Evolutionary conservation across 129 eudicot species (phyloP).

Genomic region (Lactuca saligna): DNA sequence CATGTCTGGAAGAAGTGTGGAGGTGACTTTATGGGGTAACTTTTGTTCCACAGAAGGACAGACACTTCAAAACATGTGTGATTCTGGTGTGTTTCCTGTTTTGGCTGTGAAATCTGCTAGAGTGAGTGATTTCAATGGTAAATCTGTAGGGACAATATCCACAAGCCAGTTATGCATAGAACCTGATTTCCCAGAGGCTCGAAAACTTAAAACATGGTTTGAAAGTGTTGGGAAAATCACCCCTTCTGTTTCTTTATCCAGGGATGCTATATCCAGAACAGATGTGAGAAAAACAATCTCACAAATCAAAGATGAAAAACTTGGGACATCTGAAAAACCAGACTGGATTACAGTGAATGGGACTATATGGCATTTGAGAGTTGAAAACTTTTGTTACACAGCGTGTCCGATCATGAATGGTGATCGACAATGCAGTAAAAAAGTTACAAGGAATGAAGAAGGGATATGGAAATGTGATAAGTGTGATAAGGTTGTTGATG

Average conservation of each 20-base stretch:
- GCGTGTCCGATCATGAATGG: slow-evolving; percentile 71
- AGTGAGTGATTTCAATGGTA: slow-evolving; percentile 72
- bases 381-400: slow-evolving; percentile 69
- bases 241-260: slow-evolving; percentile 60
- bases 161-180: slow-evolving; percentile 62
- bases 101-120: slow-evolving; percentile 76
- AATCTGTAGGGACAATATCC: slow-evolving; percentile 71
- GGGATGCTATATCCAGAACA: slow-evolving; percentile 37
- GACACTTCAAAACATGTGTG: slow-evolving; percentile 61
- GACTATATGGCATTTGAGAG: slow-evolving; percentile 39
- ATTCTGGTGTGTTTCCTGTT: slow-evolving; percentile 69
- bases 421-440: slow-evolving; percentile 75
- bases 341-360: slow-evolving; percentile 74
- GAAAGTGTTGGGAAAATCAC: slow-evolving; percentile 55
- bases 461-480: slow-evolving; percentile 91
- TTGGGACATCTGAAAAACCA: slow-evolving; percentile 89
- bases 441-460: slow-evolving; percentile 80
- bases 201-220: slow-evolving; percentile 58
- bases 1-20: slow-evolving; percentile 87
- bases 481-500: slow-evolving; percentile 64
- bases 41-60: slow-evolving; percentile 86
- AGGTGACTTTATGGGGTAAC: slow-evolving; percentile 90
- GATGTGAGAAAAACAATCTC: slow-evolving; percentile 70
- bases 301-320: slow-evolving; percentile 84
- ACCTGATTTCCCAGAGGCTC: slow-evolving; percentile 86